Evolutionary conservation across 768 basidiomycete genomes (phyloP).

Genomic region (Cyathus striatus): DNA sequence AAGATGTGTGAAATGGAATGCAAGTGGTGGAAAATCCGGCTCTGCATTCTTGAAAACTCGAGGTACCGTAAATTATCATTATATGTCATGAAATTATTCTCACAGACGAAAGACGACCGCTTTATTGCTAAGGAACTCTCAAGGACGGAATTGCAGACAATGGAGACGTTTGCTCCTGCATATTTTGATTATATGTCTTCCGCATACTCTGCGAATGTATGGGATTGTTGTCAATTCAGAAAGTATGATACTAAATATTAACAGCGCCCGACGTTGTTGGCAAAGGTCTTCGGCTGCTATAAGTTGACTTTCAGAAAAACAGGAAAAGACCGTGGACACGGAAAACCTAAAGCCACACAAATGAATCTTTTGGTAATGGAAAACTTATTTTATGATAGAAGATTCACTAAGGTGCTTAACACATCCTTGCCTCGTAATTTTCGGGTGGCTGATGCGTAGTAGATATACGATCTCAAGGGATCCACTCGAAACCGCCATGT

Average conservation of each 20-base stretch:
- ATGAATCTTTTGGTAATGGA: conserved; percentile 99
- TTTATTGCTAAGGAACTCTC: conserved; percentile 98
- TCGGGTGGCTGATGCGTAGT: conserved; percentile 10
- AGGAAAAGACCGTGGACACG: conserved; percentile 58
- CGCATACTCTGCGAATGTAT: conserved; percentile 79
- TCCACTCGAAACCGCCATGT: conserved; percentile 93
- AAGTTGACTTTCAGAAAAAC: conserved; percentile 88
- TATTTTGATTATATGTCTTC: conserved; percentile 99
- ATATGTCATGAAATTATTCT: conserved; percentile 5
- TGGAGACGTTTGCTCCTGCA: conserved; percentile 95
- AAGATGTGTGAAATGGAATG: conserved; percentile 94
- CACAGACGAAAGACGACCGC: conserved; percentile 89
- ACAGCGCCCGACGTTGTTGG: conserved; percentile 89
- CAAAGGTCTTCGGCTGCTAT: conserved; percentile 96
- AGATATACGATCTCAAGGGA: conserved; percentile 98
- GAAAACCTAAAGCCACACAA: conserved; percentile 74
- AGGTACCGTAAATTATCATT: conserved; percentile 39
- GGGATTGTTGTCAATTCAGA: conserved; percentile 16
- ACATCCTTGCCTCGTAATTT: conserved; percentile 30
- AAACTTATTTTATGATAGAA: conserved; percentile 90
- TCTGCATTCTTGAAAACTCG: conserved; percentile 95
- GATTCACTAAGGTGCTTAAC: conserved; percentile 70
- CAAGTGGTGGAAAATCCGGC: conserved; percentile 93
- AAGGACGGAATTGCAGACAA: conserved; percentile 83
- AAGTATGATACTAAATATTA: conserved; percentile 8